Evolutionary conservation across 148 eudicot species (phyloP).

Genomic region (Chenopodium album): DNA sequence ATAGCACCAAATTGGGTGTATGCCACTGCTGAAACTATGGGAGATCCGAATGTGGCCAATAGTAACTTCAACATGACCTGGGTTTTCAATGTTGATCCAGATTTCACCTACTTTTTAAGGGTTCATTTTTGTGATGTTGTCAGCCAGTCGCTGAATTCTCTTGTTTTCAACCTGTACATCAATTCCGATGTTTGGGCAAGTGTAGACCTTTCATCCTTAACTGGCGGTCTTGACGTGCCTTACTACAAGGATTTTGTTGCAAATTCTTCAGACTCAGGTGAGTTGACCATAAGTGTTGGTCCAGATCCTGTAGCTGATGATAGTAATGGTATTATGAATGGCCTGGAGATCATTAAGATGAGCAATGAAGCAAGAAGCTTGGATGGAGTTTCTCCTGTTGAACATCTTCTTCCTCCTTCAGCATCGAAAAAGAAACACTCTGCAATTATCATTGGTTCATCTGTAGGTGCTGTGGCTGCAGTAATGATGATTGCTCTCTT

Average conservation of each 20-base stretch:
- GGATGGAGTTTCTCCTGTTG: constrained; percentile 62
- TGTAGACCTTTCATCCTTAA: constrained; percentile 62
- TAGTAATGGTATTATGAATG: constrained; percentile 65
- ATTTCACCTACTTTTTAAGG: constrained; percentile 68
- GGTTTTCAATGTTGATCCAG: constrained; percentile 75
- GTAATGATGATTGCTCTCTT: constrained; percentile 44
- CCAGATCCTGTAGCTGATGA: constrained; percentile 61
- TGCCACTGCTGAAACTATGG: constrained; percentile 86
- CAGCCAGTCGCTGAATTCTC: constrained; percentile 60
- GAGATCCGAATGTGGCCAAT: constrained; percentile 64
- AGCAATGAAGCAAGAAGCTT: constrained; percentile 85
- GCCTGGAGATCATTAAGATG: constrained; percentile 85
- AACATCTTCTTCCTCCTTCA: constrained; percentile 46
- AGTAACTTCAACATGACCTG: constrained; percentile 86
- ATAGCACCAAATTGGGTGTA: constrained; percentile 87
- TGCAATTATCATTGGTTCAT: constrained; percentile 49
- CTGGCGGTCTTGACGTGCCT: constrained; percentile 64
- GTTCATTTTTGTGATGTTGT: constrained; percentile 84
- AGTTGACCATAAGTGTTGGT: constrained; percentile 74
- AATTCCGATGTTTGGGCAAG: constrained; percentile 65
- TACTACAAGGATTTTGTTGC: constrained; percentile 78
- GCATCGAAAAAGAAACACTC: constrained; percentile 38
- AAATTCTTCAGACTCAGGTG: constrained; percentile 49
- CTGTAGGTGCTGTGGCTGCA: constrained; percentile 51
- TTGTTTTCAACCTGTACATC: constrained; percentile 79